Percentiles rank a stretch among this genome's conserved stretches.
These are phyloP conservation scores for Cyberlindnera americana DNA, from an alignment of 805 yeast genomes.

Conservation along the genomic window DNA sequence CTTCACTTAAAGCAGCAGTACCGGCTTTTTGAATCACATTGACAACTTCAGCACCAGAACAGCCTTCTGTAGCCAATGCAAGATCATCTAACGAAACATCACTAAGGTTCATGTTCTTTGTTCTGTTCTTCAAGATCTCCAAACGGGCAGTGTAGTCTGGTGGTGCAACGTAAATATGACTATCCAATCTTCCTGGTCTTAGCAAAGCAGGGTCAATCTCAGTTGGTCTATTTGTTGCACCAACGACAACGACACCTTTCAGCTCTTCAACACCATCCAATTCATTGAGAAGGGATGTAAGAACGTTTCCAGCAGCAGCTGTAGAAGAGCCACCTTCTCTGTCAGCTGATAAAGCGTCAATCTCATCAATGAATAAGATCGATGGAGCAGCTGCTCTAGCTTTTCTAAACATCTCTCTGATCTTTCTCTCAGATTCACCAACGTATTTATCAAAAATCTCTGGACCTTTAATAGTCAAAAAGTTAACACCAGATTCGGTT, in stretches of 20 bases:
- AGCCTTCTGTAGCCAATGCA: conserved; percentile 74
- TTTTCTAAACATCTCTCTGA: conserved; percentile 88
- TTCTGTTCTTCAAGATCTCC: conserved; percentile 71
- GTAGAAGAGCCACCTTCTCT: conserved; percentile 54
- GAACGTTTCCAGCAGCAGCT: conserved; percentile 75
- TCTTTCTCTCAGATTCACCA: conserved; percentile 91
- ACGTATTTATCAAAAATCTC: conserved; percentile 93
- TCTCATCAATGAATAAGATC: conserved; percentile 92
- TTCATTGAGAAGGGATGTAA: conserved; percentile 88
- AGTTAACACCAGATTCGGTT: conserved; percentile 90
- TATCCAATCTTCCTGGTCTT: conserved; percentile 93
- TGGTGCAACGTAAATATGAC: conserved; percentile 90
- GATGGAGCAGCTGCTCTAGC: conserved; percentile 96
- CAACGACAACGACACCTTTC: conserved; percentile 89
- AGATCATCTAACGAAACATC: conserved; percentile 48
- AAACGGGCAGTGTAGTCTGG: conserved; percentile 80
- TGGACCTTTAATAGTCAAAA: conserved; percentile 95
- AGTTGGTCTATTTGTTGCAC: conserved; percentile 95
- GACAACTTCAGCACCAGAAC: conserved; percentile 96
- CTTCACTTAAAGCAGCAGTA: conserved; percentile 84
- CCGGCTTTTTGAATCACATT: conserved; percentile 95
- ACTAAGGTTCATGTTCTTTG: conserved; percentile 57
- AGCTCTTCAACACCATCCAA: conserved; percentile 96
- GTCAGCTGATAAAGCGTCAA: conserved; percentile 85
- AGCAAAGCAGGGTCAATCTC: conserved; percentile 88